Base-by-base conservation (phyloP, 129 eudicot genomes). In the Sambucus nigra region DNA sequence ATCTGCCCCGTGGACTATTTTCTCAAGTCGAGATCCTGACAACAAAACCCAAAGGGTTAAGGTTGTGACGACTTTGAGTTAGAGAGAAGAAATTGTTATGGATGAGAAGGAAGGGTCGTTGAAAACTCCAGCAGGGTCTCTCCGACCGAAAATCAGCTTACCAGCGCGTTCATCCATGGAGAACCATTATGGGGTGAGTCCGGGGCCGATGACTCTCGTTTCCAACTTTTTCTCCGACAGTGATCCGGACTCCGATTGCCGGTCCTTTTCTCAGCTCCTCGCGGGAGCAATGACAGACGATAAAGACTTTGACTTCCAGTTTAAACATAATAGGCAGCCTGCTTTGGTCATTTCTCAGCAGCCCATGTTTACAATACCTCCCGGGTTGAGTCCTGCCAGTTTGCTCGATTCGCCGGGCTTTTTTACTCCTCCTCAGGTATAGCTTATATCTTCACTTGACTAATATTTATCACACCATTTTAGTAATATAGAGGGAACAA, bases 161-260 rank as follows among this genome's bases (percentile, higher is more conserved):
- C 95, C 95, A 47, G 64, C 95, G 11, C 75, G 84, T 42, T 60
- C 73, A 23, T 60, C 81, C 10, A 61, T 70, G 31, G 87, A 86
- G 45, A 65, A 9, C 28, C 9, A 73, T 22, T 41, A 47, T 0
- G 68, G 74, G 41, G 84, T 24, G 25, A 86, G 95, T 54, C 93
- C 95, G 0, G 95, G 95, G 13, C 95, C 95, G 66, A 81, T 86
- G 95, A 77, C 83, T 59, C 45, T 86, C 32, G 96, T 87, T 2
- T 72, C 96, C 0, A 87, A 70, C 26, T 88, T 88, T 71, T 83
- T 88, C 53, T 63, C 82, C 13, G 94, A 88, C 25, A 80, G 69
- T 53, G 94, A 87, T 32, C 86, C 86, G 23, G 83, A 83, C 57
- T 63, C 75, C 3, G 97, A 80, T 38, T 75, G 72, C 61, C 91